Conservation (phyloP, 768 basidiomycete genomes). For the Lactarius sanguifluus region DNA sequence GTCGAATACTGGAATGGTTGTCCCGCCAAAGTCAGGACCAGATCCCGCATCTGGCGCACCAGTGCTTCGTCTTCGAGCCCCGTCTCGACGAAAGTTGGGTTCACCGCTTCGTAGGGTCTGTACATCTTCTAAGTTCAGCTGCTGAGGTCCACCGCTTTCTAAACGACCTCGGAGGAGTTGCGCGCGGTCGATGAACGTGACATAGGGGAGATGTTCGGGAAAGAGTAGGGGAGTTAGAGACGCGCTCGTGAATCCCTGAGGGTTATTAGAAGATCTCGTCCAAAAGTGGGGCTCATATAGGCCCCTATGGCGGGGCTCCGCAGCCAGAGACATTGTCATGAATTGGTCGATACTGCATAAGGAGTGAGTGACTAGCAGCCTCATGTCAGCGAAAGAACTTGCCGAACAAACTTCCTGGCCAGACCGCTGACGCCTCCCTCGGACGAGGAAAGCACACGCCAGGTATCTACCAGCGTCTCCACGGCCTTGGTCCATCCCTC, state of each 20-base stretch:
- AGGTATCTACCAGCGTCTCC: constrained; percentile 52
- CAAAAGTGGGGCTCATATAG: constrained; percentile 79
- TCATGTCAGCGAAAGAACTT: constrained; percentile 33
- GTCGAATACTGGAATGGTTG: constrained; percentile 68
- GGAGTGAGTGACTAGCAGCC: constrained; percentile 18
- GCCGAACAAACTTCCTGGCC: constrained; percentile 66
- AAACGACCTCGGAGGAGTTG: constrained; percentile 65
- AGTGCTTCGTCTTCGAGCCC: constrained; percentile 37
- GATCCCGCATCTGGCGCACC: constrained; percentile 32
- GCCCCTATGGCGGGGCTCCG: constrained; percentile 72
- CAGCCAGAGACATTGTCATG: constrained; percentile 71
- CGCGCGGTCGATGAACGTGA: constrained; percentile 66
- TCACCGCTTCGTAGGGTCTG: constrained; percentile 58
- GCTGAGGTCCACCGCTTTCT: constrained; percentile 53
- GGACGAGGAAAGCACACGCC: constrained; percentile 49
- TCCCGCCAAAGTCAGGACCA: constrained; percentile 54
- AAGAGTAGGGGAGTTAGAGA: constrained; percentile 69
- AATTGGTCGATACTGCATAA: constrained; percentile 65
- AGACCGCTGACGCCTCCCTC: constrained; percentile 41
- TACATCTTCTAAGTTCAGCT: constrained; percentile 52
- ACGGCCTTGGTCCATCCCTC: constrained; percentile 39
- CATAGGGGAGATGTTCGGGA: constrained; percentile 66
- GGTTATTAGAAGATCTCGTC: constrained; percentile 41
- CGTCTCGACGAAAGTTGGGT: constrained; percentile 43
- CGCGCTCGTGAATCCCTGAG: constrained; percentile 32